phyloP scores from a whole-genome alignment of 2,329 filamentous ascomycete genomes.

The Colletotrichum incanum region DNA sequence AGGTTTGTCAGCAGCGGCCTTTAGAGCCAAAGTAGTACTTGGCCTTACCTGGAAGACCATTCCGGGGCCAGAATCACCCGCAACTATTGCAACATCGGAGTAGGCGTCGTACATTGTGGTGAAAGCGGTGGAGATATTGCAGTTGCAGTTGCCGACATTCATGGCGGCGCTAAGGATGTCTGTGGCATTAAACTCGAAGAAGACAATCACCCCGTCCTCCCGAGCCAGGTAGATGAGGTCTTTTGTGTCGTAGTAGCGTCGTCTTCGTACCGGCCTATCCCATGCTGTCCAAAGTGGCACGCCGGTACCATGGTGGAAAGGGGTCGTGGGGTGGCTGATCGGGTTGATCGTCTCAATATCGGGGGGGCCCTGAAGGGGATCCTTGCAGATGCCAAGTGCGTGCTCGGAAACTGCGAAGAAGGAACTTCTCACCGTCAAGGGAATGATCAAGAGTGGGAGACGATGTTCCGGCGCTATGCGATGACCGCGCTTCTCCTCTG shows the following conservation, averaged over 20 bases:
- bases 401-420: constrained; percentile 78
- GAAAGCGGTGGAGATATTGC: constrained; percentile 87
- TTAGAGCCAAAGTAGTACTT: neutral
- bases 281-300: constrained; percentile 85
- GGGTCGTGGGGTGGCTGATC: constrained; percentile 57
- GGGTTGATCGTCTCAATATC: constrained; percentile 63
- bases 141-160: constrained; percentile 76
- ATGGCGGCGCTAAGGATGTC: constrained; percentile 69
- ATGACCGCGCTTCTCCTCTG: constrained; percentile 65
- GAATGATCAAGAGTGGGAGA: constrained; percentile 80
- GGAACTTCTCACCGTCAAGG: constrained; percentile 78
- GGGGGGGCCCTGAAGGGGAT: constrained; percentile 67
- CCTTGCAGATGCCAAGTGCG: constrained; percentile 70
- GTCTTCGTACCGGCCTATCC: constrained; percentile 82
- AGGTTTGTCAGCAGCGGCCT: neutral
- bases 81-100: constrained; percentile 84
- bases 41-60: constrained; percentile 78
- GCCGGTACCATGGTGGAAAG: constrained; percentile 62
- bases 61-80: constrained; percentile 84
- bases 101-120: constrained; percentile 79
- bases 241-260: constrained; percentile 72
- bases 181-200: constrained; percentile 76
- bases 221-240: constrained; percentile 90
- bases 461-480: constrained; percentile 66
- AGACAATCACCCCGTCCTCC: constrained; percentile 87